phyloP scores from a whole-genome alignment of 176 grass and related monocot genomes.

The Carex cristatella region DNA sequence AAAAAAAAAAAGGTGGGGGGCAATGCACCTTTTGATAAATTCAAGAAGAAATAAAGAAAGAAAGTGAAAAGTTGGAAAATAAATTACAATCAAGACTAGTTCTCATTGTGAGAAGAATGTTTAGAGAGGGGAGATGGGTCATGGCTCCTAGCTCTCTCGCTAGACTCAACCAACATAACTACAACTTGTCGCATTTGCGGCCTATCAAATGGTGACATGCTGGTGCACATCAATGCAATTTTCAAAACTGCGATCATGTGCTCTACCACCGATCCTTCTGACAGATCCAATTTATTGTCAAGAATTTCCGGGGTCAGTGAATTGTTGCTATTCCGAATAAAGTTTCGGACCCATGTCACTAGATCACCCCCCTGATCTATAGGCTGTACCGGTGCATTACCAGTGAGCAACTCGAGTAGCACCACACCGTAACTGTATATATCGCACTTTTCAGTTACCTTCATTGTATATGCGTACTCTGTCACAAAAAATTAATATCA shows the following conservation, averaged over 20 bases:
- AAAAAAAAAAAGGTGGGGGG: conserved; percentile 1
- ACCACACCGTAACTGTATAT: conserved; percentile 96
- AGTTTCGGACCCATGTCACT: conserved; percentile 90
- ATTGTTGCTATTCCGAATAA: conserved; percentile 80
- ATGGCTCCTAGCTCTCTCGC: conserved; percentile 61
- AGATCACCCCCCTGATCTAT: conserved; percentile 89
- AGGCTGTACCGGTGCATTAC: conserved; percentile 74
- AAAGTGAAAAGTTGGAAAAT: conserved; percentile 12
- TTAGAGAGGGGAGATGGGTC: conserved; percentile 61
- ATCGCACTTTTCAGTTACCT: conserved; percentile 92
- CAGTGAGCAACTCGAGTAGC: conserved; percentile 85
- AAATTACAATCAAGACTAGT: conserved; percentile 13
- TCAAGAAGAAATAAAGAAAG: conserved; percentile 5
- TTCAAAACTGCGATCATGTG: conserved; percentile 94
- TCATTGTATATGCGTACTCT: conserved; percentile 99
- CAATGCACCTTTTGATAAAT: conserved; percentile 10
- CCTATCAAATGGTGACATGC: conserved; percentile 71
- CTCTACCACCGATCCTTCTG: conserved; percentile 42
- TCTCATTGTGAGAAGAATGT: conserved; percentile 61
- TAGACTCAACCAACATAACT: conserved; percentile 88
- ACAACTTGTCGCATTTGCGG: conserved; percentile 95
- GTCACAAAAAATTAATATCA: conserved; percentile 21
- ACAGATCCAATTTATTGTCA: conserved; percentile 61
- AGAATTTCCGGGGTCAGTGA: conserved; percentile 57
- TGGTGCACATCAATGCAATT: conserved; percentile 92